A percentile compares a stretch with the other conserved stretches of the same genome.
phyloP scores from a whole-genome alignment of 106 monocot species.

The Narthecium ossifragum region DNA sequence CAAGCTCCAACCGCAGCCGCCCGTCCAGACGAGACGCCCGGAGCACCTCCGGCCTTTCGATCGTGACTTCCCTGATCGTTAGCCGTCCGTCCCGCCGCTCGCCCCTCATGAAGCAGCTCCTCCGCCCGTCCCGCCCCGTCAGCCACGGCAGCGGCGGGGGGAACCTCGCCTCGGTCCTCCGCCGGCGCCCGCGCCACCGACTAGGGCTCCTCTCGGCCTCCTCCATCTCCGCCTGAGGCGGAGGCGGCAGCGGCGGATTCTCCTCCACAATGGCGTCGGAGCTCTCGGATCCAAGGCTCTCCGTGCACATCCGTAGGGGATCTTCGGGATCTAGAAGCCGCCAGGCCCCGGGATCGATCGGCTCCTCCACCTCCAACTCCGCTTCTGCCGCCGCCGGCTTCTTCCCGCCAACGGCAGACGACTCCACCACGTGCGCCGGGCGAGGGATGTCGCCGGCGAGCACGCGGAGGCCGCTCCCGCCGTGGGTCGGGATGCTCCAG shows the following conservation, averaged over 20 bases:
- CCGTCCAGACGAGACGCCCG: conserved; percentile 40
- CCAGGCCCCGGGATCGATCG: not conserved
- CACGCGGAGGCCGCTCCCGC: conserved; percentile 13
- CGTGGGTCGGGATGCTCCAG: conserved; percentile 2
- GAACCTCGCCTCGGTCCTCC: conserved; percentile 5
- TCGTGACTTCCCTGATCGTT: conserved; percentile 27
- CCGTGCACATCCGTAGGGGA: conserved; percentile 18
- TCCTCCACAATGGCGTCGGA: conserved; percentile 4
- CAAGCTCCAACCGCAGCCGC: conserved; percentile 31
- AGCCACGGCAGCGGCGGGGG: conserved; percentile 42
- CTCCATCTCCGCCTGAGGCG: not conserved
- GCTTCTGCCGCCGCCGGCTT: not conserved
- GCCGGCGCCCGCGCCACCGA: not conserved
- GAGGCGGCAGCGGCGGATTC: not conserved
- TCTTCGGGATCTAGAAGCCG: not conserved
- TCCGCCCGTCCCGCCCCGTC: conserved; percentile 6
- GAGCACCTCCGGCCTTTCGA: conserved; percentile 49
- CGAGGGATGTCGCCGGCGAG: conserved; percentile 6
- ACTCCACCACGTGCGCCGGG: not conserved
- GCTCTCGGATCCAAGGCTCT: conserved; percentile 28
- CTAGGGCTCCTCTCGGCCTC: not conserved
- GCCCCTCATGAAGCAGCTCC: conserved; percentile 27
- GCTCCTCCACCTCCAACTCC: not conserved
- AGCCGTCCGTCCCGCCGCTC: conserved; percentile 31
- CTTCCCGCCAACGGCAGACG: not conserved